These are phyloP conservation scores for Betula pendula DNA, from an alignment of 306 rosid species.

Conservation along the genomic window DNA sequence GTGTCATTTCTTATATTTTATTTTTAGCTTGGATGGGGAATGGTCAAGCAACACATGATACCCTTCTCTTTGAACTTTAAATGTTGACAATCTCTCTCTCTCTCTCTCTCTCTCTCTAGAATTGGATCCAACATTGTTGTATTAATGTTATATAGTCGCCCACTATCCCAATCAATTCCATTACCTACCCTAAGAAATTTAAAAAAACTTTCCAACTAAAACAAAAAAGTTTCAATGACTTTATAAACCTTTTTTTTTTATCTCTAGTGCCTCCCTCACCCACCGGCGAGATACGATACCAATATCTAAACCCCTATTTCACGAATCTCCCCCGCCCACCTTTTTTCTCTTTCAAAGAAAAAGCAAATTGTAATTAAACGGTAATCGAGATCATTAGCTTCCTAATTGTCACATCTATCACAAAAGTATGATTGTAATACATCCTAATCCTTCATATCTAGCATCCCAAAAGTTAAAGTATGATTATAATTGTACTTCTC, in stretches of 20 bases:
- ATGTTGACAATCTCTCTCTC: too few species aligned
- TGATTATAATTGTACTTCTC: conserved; percentile 52
- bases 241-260: not conserved
- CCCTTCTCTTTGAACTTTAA: too few species aligned
- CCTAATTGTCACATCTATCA: not conserved
- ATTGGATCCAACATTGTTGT: not conserved
- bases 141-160: too few species aligned
- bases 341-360: not conserved
- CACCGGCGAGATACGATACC: not conserved
- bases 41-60: too few species aligned
- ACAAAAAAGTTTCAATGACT: not conserved
- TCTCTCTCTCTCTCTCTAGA: not conserved
- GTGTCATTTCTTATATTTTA: too few species aligned
- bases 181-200: not conserved
- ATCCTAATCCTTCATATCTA: not conserved
- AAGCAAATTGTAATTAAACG: not conserved
- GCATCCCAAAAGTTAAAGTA: conserved; percentile 35
- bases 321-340: not conserved
- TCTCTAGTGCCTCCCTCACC: not conserved
- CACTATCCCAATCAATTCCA: not conserved
- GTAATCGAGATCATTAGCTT: not conserved
- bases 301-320: not conserved
- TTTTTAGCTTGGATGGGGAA: too few species aligned
- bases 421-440: not conserved
- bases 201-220: not conserved